A percentile compares a stretch with the other conserved stretches of the same genome.
Evolutionary conservation across 176 grass and related monocot genomes (phyloP).

Genomic region (Musa troglodytarum): DNA sequence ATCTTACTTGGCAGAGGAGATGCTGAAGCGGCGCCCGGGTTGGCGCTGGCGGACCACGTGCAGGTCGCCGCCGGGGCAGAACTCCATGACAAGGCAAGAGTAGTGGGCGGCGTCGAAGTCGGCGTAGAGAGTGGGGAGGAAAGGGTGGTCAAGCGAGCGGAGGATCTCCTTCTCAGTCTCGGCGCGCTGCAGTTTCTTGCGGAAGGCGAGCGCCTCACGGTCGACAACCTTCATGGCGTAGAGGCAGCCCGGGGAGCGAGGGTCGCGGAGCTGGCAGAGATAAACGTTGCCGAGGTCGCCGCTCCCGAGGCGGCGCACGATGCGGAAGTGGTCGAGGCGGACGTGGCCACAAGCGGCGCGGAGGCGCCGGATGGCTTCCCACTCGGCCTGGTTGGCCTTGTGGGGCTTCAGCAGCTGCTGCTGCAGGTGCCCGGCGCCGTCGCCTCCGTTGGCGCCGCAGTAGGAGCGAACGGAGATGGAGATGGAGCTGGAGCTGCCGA

Average conservation of each 20-base stretch:
- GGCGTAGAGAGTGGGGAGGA: slow-evolving; percentile 77
- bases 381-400: slow-evolving; percentile 76
- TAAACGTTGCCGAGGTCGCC: slow-evolving; percentile 90
- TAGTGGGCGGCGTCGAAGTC: slow-evolving; percentile 88
- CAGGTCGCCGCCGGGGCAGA: slow-evolving; percentile 77
- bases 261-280: slow-evolving; percentile 61
- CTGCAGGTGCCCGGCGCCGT: not conserved
- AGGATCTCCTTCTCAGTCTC: slow-evolving; percentile 86
- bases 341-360: slow-evolving; percentile 35
- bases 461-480: slow-evolving; percentile 56
- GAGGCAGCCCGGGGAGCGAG: slow-evolving; percentile 30
- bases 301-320: slow-evolving; percentile 66
- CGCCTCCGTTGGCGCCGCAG: slow-evolving; percentile 1
- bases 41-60: slow-evolving; percentile 77
- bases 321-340: slow-evolving; percentile 76
- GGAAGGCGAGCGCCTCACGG: slow-evolving; percentile 62
- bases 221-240: slow-evolving; percentile 94
- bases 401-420: slow-evolving; percentile 50
- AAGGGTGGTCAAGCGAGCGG: slow-evolving; percentile 67
- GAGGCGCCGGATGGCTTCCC: slow-evolving; percentile 60
- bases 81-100: slow-evolving; percentile 92
- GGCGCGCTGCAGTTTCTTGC: slow-evolving; percentile 71
- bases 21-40: slow-evolving; percentile 44
- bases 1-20: slow-evolving; percentile 46
- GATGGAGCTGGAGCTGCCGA: slow-evolving; percentile 69